A percentile compares a stretch with the other conserved stretches of the same genome.
phyloP scores from a whole-genome alignment of 805 yeast species.

The Nematodospora valgi region DNA sequence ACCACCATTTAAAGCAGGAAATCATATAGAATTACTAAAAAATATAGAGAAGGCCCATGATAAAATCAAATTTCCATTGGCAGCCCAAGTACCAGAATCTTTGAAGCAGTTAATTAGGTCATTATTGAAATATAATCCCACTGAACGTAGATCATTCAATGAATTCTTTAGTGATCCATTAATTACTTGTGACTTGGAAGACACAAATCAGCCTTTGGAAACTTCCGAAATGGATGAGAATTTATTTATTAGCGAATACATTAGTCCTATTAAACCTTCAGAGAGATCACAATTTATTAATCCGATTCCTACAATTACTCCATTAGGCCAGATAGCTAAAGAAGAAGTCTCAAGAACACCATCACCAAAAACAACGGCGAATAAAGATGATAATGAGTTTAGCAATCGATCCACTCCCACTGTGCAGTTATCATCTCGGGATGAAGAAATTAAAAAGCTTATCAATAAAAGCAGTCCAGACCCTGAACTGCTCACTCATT shows the following conservation, averaged over 20 bases:
- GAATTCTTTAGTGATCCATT: conserved; percentile 81
- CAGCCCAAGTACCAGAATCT: conserved; percentile 60
- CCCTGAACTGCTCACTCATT: conserved; percentile 23
- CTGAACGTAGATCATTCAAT: conserved; percentile 80
- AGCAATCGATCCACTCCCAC: conserved; percentile 10
- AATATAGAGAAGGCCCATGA: conserved; percentile 83
- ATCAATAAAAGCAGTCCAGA: conserved; percentile 43
- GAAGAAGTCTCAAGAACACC: not conserved
- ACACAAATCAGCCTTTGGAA: conserved; percentile 56
- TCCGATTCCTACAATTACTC: conserved; percentile 12
- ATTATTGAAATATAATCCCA: conserved; percentile 77
- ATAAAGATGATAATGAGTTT: not conserved
- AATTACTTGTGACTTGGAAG: conserved; percentile 51
- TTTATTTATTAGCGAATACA: conserved; percentile 80
- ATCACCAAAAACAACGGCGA: not conserved
- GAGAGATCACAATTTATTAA: conserved; percentile 17
- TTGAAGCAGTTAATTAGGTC: conserved; percentile 70
- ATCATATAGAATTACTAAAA: conserved; percentile 84
- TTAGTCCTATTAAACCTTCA: conserved; percentile 39
- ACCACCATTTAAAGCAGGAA: conserved; percentile 93
- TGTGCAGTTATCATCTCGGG: too few species aligned
- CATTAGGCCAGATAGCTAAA: not conserved
- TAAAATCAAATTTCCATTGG: conserved; percentile 69
- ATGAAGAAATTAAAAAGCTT: conserved; percentile 45
- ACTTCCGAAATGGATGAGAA: conserved; percentile 71